Evolutionary conservation across 257 asterid species (phyloP), one percentile per base, ranked within the genome.

Genomic region (Apocynum venetum): DNA sequence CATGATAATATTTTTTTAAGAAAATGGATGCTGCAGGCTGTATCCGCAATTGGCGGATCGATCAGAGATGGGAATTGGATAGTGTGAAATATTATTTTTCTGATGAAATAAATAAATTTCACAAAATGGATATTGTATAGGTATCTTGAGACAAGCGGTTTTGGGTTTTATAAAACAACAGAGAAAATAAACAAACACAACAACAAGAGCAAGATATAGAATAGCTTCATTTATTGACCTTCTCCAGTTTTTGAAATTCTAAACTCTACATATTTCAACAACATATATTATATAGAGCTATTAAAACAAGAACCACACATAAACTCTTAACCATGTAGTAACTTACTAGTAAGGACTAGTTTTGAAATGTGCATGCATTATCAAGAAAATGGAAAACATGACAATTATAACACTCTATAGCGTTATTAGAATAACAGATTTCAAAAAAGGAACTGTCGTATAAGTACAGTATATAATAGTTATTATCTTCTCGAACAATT

Each of bases 41-140:
- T 63, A 77, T 76, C 93, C 92, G 89, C 87, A 87, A 83, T 86
- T 86, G 67, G 83, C 86, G 91, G 93, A 90, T 90, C 96, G 20
- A 61, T 65, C 72, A n/a, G 78, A 41, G 61, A 73, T 8, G 40
- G 48, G 19, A 65, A 77, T 79, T 73, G 66, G 80, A 80, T 83
- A 66, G 78, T 31, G 59, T 71, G 59, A 71, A n/a, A 25, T 7
- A 51, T 0, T 77, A 8, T 9, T 53, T n/a, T 35, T 53, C 51
- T 71, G 36, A 43, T 51, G 55, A 73, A 53, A 46, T 17, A 31
- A 12, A 77, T 31, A 65, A 52, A 53, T 46, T 52, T 60, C 47
- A 63, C 36, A 51, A 51, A 40, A 74, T 72, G 6, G 35, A 43
- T n/a, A n/a, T 56, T 74, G 15, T 73, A 44, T 67, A 43, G 78